These are phyloP conservation scores for Schwanniomyces yamadae DNA, from an alignment of 805 yeast species.

Conservation along the genomic window DNA sequence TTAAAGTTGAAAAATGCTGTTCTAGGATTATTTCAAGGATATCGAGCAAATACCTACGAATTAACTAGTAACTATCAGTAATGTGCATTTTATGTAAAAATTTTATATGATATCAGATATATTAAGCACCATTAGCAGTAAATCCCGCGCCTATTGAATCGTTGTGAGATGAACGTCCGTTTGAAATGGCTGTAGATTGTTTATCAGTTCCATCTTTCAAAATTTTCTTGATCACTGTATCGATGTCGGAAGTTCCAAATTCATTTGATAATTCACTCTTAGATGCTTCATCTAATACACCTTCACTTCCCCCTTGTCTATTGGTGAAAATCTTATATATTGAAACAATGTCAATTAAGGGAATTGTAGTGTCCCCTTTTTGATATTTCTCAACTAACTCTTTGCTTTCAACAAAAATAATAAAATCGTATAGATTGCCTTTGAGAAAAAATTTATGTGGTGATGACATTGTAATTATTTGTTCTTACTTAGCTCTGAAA, in stretches of 20 bases:
- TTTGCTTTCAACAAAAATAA: slow-evolving; percentile 59
- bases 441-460: slow-evolving; percentile 58
- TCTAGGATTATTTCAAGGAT: slow-evolving; percentile 5
- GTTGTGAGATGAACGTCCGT: slow-evolving; percentile 39
- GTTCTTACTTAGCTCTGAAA: background rate
- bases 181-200: slow-evolving; percentile 21
- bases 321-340: slow-evolving; percentile 64
- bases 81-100: background rate
- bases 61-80: background rate
- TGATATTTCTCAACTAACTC: slow-evolving; percentile 48
- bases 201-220: slow-evolving; percentile 59
- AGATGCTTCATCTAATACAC: slow-evolving; percentile 71
- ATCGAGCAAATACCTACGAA: background rate
- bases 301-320: slow-evolving; percentile 67
- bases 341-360: slow-evolving; percentile 62
- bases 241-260: slow-evolving; percentile 58
- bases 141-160: slow-evolving; percentile 42
- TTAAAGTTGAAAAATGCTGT: slow-evolving; percentile 5
- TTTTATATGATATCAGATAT: background rate
- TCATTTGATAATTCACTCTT: slow-evolving; percentile 61
- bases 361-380: slow-evolving; percentile 51
- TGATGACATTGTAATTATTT: slow-evolving; percentile 13
- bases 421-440: slow-evolving; percentile 63
- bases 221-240: slow-evolving; percentile 59
- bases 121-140: slow-evolving; percentile 8